These are phyloP conservation scores for Alternaria infectoria DNA, from an alignment of 2,329 filamentous ascomycete genomes.

Conservation along the genomic window DNA sequence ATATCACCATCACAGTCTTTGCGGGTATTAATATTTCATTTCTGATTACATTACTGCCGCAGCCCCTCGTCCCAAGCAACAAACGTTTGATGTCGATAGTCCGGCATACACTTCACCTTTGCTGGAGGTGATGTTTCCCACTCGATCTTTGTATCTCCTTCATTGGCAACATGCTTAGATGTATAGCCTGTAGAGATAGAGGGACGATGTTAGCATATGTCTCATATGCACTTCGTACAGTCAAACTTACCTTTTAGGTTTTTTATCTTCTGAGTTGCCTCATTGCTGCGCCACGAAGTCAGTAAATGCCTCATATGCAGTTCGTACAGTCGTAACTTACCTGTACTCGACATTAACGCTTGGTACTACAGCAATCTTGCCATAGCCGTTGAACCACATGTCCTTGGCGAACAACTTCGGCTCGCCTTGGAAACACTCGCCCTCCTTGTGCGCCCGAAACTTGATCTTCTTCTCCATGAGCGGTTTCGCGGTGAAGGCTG, in stretches of 20 bases:
- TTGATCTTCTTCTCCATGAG: slow-evolving; percentile 53
- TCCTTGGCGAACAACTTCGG: slow-evolving; percentile 65
- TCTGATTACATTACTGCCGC: neutral
- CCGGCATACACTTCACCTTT: slow-evolving; percentile 57
- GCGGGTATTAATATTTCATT: neutral
- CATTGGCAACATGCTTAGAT: slow-evolving; percentile 27
- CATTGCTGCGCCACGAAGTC: too few relatives aligned
- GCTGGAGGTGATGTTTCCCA: slow-evolving; percentile 56
- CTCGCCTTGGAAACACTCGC: slow-evolving; percentile 63
- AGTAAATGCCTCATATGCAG: neutral
- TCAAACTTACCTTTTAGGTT: neutral
- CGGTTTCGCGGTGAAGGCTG: slow-evolving; percentile 56
- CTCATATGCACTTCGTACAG: neutral
- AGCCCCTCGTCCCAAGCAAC: slow-evolving; percentile 16
- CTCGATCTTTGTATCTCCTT: slow-evolving; percentile 47
- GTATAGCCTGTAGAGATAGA: too few relatives aligned
- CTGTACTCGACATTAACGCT: slow-evolving; percentile 51
- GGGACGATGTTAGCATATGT: too few relatives aligned
- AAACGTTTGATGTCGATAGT: slow-evolving; percentile 19
- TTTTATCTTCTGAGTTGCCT: too few relatives aligned
- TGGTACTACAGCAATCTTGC: slow-evolving; percentile 64
- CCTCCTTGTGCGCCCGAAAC: slow-evolving; percentile 52
- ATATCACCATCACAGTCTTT: too few relatives aligned
- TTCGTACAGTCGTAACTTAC: neutral
- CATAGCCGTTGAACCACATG: slow-evolving; percentile 49